These are phyloP conservation scores for Rubia peregrina DNA, from an alignment of 305 asterid genomes.

Conservation along the genomic window DNA sequence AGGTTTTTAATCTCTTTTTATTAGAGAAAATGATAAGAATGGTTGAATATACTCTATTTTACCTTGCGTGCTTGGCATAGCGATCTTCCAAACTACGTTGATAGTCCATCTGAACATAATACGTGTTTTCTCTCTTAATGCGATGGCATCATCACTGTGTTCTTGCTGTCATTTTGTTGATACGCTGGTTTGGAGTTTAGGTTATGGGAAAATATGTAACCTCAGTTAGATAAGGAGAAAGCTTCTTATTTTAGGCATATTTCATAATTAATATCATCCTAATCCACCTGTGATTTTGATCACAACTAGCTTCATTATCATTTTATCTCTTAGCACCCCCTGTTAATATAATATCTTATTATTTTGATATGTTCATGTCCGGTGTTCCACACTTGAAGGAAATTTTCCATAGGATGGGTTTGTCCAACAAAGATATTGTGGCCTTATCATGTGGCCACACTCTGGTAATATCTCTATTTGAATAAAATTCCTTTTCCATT, in stretches of 20 bases:
- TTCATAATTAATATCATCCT: neutral
- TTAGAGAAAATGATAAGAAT: neutral
- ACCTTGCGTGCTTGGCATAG: neutral
- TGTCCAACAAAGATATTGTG: slow-evolving; percentile 85
- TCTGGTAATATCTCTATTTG: slow-evolving; percentile 40
- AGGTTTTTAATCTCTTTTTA: too few relatives aligned
- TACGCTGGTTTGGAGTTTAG: neutral
- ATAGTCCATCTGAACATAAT: neutral
- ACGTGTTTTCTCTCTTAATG: neutral
- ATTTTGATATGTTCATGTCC: slow-evolving; percentile 25
- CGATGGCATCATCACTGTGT: neutral
- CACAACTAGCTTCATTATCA: neutral
- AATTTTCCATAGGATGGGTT: slow-evolving; percentile 85
- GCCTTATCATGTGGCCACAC: slow-evolving; percentile 94
- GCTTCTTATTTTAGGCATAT: slow-evolving; percentile 3
- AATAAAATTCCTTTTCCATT: neutral
- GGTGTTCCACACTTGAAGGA: slow-evolving; percentile 85
- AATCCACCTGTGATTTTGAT: neutral
- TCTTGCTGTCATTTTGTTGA: neutral
- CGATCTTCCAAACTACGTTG: slow-evolving; percentile 8
- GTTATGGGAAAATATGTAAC: neutral
- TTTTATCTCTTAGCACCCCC: neutral
- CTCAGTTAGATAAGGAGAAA: neutral
- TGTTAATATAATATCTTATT: neutral
- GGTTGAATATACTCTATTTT: neutral